A percentile compares a stretch with the other conserved stretches of the same genome.
These are phyloP conservation scores for Erigeron canadensis DNA, from an alignment of 129 eudicot genomes.

Conservation along the genomic window DNA sequence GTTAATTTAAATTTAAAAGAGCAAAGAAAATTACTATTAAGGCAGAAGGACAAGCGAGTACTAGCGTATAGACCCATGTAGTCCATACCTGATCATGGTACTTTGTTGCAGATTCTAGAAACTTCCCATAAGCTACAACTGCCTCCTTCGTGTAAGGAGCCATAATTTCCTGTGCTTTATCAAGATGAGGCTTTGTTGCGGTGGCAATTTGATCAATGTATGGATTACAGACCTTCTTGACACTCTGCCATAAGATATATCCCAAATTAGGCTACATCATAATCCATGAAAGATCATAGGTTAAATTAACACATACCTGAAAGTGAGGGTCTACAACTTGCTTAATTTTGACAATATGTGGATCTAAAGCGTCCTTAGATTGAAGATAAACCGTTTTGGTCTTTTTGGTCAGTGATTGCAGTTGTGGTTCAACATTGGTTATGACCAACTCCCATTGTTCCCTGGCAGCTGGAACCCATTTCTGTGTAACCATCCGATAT, in stretches of 20 bases:
- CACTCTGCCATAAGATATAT: slow-evolving; percentile 41
- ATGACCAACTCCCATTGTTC: slow-evolving; percentile 43
- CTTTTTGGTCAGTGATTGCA: slow-evolving; percentile 42
- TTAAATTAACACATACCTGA: slow-evolving; percentile 37
- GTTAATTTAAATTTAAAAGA: neutral
- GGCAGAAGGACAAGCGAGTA: neutral
- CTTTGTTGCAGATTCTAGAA: slow-evolving; percentile 51
- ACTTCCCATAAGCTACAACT: slow-evolving; percentile 44
- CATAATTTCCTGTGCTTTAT: slow-evolving; percentile 45
- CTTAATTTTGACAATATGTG: slow-evolving; percentile 46
- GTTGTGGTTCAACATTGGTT: slow-evolving; percentile 45
- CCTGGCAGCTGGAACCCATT: slow-evolving; percentile 57
- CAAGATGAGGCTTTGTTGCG: slow-evolving; percentile 65
- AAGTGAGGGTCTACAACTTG: slow-evolving; percentile 59
- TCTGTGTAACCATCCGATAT: slow-evolving; percentile 29
- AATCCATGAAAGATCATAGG: neutral
- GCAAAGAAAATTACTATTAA: neutral
- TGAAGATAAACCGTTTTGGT: slow-evolving; percentile 44
- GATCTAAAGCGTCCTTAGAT: slow-evolving; percentile 45
- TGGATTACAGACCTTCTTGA: slow-evolving; percentile 57
- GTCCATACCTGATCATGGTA: slow-evolving; percentile 63
- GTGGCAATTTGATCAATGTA: slow-evolving; percentile 66
- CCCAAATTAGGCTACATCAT: slow-evolving; percentile 23
- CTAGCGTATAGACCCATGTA: slow-evolving; percentile 10
- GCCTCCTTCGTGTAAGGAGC: slow-evolving; percentile 66